Conservation (phyloP, 2,329 filamentous ascomycete species). For the Colletotrichum euphorbiae region DNA sequence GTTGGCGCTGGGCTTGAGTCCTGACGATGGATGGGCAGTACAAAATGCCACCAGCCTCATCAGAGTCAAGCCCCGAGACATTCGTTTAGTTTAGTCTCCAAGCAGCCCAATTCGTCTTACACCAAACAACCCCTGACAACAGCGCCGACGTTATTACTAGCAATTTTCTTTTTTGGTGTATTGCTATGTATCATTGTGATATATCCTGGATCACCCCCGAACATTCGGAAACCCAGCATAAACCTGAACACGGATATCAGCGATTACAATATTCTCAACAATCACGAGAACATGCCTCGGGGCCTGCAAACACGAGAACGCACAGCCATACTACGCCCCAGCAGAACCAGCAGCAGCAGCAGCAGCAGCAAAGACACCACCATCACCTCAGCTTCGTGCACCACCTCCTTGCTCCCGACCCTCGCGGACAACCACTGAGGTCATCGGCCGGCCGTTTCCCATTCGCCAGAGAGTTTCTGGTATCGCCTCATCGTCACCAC, state of each 20-base stretch:
- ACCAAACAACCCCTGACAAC: background rate
- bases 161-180: slow-evolving; percentile 5
- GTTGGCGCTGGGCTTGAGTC: background rate
- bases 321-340: slow-evolving; percentile 27
- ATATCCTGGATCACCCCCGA: slow-evolving; percentile 37
- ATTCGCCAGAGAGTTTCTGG: slow-evolving; percentile 27
- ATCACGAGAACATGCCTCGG: slow-evolving; percentile 20
- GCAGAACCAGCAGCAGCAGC: background rate
- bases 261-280: background rate
- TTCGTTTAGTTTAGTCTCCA: background rate
- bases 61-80: slow-evolving; percentile 40
- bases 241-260: slow-evolving; percentile 12
- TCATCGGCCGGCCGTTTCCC: background rate
- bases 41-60: slow-evolving; percentile 38
- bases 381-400: slow-evolving; percentile 23
- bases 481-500: slow-evolving; percentile 26
- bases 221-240: slow-evolving; percentile 22
- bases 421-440: background rate
- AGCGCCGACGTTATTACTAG: slow-evolving; percentile 4
- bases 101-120: background rate
- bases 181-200: slow-evolving; percentile 39
- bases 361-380: background rate
- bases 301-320: slow-evolving; percentile 23
- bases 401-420: slow-evolving; percentile 9
- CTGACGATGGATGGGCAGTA: slow-evolving; percentile 20